phyloP scores from a whole-genome alignment of 352 stramenopile genomes.

The Phytophthora pini region DNA sequence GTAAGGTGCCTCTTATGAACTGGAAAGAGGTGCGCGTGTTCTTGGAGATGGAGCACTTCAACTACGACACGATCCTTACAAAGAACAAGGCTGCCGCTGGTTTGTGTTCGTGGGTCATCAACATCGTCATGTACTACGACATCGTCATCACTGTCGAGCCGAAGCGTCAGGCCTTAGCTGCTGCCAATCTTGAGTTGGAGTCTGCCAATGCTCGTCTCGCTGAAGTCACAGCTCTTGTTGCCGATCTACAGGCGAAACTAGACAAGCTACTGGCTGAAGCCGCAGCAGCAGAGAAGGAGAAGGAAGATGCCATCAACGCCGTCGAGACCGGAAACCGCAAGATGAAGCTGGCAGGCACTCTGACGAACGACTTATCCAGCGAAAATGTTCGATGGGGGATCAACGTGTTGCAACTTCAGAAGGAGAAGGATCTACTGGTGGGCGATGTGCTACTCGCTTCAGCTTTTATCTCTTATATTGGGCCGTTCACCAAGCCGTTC shows the following conservation, averaged over 20 bases:
- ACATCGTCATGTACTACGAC: conserved; percentile 98
- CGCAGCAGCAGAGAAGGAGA: conserved; percentile 91
- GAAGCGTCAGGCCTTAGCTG: conserved; percentile 92
- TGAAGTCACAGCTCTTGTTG: conserved; percentile 91
- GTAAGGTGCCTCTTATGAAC: conserved; percentile 91
- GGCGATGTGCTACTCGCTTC: conserved; percentile 94
- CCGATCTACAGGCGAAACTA: conserved; percentile 93
- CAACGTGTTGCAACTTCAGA: conserved; percentile 93
- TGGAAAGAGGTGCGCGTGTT: conserved; percentile 96
- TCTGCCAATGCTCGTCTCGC: conserved; percentile 89
- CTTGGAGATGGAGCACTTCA: conserved; percentile 95
- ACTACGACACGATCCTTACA: conserved; percentile 93
- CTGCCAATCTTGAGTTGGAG: conserved; percentile 92
- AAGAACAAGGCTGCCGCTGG: conserved; percentile 96
- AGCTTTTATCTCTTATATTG: conserved; percentile 96
- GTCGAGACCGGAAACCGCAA: conserved; percentile 94
- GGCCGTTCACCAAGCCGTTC: conserved; percentile 95
- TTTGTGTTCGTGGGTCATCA: conserved; percentile 95
- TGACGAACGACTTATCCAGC: conserved; percentile 94
- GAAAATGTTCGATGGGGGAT: conserved; percentile 96
- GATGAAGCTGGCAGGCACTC: conserved; percentile 94
- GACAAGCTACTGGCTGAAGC: conserved; percentile 93
- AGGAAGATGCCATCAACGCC: conserved; percentile 93
- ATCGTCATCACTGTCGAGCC: conserved; percentile 95
- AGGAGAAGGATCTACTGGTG: conserved; percentile 92